These are phyloP conservation scores for Chrysoporthe deuterocubensis DNA, from an alignment of 2,329 filamentous ascomycete species.

Conservation along the genomic window DNA sequence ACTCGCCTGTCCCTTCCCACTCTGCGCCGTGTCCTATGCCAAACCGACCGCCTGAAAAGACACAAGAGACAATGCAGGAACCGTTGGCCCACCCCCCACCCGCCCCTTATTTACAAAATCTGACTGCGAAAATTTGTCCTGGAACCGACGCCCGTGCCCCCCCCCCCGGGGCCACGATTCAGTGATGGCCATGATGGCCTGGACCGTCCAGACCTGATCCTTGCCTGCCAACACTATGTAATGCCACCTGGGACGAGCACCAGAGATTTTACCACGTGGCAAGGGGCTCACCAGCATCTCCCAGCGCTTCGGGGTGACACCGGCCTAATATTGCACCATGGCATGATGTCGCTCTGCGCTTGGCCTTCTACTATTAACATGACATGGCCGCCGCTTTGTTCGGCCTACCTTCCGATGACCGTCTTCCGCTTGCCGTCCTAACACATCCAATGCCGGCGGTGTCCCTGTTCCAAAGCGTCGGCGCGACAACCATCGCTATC, in stretches of 20 bases:
- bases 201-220: not conserved
- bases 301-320: not conserved
- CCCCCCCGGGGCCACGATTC: not conserved
- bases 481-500: not conserved
- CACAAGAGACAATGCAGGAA: not conserved
- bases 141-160: not conserved
- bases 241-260: not conserved
- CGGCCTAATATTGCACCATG: not conserved
- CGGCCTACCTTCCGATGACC: not conserved
- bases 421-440: not conserved
- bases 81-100: not conserved
- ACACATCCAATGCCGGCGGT: not conserved
- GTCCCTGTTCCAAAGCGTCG: not conserved
- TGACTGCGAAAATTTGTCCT: not conserved
- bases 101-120: not conserved
- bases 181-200: not conserved
- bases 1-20: not conserved
- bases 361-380: not conserved
- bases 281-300: not conserved
- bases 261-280: not conserved
- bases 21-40: not conserved
- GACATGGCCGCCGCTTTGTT: too few species aligned
- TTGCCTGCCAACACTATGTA: not conserved
- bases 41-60: not conserved
- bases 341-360: not conserved